These are phyloP conservation scores for Candida albicans DNA, from an alignment of 1,139 yeast species.

Conservation along the genomic window DNA sequence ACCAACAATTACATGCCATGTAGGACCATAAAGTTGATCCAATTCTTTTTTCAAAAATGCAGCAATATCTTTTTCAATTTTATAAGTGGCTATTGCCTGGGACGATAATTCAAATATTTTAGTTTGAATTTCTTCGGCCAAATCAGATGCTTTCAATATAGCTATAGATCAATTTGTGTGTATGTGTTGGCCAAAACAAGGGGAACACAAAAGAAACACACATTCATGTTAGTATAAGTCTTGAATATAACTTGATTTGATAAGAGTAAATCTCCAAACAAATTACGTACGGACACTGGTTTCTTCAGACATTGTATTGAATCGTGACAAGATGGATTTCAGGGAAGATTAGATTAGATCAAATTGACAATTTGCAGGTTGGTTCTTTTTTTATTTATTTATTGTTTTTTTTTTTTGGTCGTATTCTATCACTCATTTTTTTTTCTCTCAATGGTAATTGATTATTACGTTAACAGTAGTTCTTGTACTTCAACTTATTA, in stretches of 20 bases:
- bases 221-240: conserved; percentile 1
- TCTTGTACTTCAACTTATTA: neutral
- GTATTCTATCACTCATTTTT: neutral
- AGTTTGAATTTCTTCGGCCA: conserved; percentile 58
- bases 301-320: conserved; percentile 3
- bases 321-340: neutral
- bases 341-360: neutral
- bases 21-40: conserved; percentile 62
- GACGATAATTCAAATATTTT: conserved; percentile 59
- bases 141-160: conserved; percentile 48
- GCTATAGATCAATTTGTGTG: conserved; percentile 23
- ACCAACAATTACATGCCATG: conserved; percentile 97
- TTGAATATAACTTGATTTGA: neutral
- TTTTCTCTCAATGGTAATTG: neutral
- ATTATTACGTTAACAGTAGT: too few relatives aligned
- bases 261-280: too few relatives aligned
- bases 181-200: neutral
- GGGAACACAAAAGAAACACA: neutral
- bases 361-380: neutral
- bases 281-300: conserved; percentile 2
- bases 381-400: conserved; percentile 1
- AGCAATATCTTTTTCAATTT: conserved; percentile 74
- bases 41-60: conserved; percentile 74
- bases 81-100: conserved; percentile 44
- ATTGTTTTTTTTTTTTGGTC: neutral